These are phyloP conservation scores for Plasmodium chabaudi DNA, from an alignment of 169 alveolate species.

Conservation along the genomic window DNA sequence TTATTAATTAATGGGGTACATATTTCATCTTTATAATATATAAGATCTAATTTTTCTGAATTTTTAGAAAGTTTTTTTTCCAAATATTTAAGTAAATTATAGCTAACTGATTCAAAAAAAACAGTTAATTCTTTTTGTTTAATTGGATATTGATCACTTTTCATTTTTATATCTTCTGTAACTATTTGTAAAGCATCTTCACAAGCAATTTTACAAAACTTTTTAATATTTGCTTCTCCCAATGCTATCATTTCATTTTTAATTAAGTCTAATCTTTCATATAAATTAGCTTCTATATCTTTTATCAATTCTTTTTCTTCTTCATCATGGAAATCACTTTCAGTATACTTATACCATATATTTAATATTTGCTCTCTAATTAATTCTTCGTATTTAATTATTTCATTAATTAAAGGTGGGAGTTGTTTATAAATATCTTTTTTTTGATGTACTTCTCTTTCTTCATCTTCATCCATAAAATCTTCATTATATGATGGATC, in stretches of 20 bases:
- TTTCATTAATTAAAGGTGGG: constrained; percentile 71
- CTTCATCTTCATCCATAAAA: constrained; percentile 17
- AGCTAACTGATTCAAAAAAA: constrained; percentile 76
- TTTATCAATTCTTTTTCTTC: constrained; percentile 73
- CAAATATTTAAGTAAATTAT: constrained; percentile 66
- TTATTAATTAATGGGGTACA: constrained; percentile 74
- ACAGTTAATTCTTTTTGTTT: constrained; percentile 60
- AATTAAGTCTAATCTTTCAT: constrained; percentile 72
- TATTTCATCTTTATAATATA: constrained; percentile 68
- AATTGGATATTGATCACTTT: constrained; percentile 76
- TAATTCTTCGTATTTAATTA: constrained; percentile 69
- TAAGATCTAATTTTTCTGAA: constrained; percentile 63
- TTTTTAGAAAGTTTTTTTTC: constrained; percentile 74
- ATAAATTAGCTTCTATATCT: constrained; percentile 73
- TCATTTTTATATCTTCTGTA: constrained; percentile 73
- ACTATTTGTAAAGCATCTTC: constrained; percentile 77
- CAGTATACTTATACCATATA: constrained; percentile 76
- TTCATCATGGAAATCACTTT: constrained; percentile 76
- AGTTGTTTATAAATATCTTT: constrained; percentile 27
- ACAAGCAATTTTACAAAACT: constrained; percentile 77
- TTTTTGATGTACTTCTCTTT: not conserved
- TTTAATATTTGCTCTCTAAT: constrained; percentile 74
- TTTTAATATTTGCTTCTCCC: constrained; percentile 67
- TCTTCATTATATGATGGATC: constrained; percentile 19
- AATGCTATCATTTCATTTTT: constrained; percentile 70